Base-by-base conservation (phyloP, 352 stramenopile species). In the Phytophthora sp. region DNA sequence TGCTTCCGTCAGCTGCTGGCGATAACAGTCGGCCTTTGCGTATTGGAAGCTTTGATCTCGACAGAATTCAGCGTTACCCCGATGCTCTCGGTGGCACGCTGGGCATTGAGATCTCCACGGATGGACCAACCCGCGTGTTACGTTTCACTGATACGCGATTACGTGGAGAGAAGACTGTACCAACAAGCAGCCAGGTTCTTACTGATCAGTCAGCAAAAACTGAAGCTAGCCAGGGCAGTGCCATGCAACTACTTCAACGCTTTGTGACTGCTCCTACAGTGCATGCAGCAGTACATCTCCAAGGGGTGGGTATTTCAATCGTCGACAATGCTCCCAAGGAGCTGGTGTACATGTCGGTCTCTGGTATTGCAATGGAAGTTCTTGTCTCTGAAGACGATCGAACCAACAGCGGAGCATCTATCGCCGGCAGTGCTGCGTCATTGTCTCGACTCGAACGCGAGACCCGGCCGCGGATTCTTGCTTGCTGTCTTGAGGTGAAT, bases 71-170 rank as follows among this genome's bases (percentile, higher is more conserved):
- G 27, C 70, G 70, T 8, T 94, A 93, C 46, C 83, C 86, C 0
- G 86, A 95, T 73, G 79, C 74, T n/a, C 63, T 95, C 9, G 75
- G 77, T 4, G 85, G 87, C 15, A 86, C 84, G 18, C 67, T 96
- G 1, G 86, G 84, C 7, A 91, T 96, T 46, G 86, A 95, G 54
- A 87, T 96, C 20, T 84, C 78, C 3, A 89, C 89, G 2, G 88
- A 95, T 63, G 89, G 89, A n/a, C 89, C 89, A 8, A 96, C 89
- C 29, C 82, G 89, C n/a, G 89, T 96, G 16, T 50, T 96, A 26
- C 85, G 89, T 26, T 93, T 96, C 41, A 94, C 85, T 13, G 89
- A 96, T 50, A 89, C 85, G 13, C 76, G 86, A 38, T 76, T 95
- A 61, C 86, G 86, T 47, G 79, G 70, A n/a, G 61, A 78, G 16